Evolutionary conservation across 257 asterid genomes (phyloP).

Genomic region (Mentha longifolia): DNA sequence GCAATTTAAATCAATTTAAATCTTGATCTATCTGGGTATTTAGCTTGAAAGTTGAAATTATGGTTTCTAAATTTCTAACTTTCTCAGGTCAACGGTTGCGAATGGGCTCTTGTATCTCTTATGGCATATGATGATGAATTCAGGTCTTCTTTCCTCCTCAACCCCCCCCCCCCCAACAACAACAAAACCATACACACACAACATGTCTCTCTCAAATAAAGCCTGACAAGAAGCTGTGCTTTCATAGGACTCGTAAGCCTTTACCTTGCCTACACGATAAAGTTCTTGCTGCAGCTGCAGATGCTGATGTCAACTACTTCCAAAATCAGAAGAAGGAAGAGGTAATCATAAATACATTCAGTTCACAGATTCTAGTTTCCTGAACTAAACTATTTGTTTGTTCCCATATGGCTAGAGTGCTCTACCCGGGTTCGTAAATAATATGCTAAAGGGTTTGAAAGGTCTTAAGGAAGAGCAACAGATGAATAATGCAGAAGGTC

Average conservation of each 20-base stretch:
- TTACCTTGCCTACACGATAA: constrained; percentile 80
- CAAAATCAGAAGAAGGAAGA: constrained; percentile 61
- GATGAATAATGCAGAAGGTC: constrained; percentile 50
- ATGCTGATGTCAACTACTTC: constrained; percentile 52
- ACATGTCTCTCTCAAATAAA: constrained; percentile 1
- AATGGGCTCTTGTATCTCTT: constrained; percentile 78
- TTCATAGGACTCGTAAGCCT: constrained; percentile 56
- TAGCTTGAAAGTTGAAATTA: constrained; percentile 34
- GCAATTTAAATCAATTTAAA: constrained; percentile 14
- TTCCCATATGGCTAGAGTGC: constrained; percentile 49
- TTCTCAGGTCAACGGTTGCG: constrained; percentile 78
- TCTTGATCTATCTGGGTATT: constrained; percentile 20
- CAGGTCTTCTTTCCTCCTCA: constrained; percentile 48
- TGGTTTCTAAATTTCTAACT: constrained; percentile 16
- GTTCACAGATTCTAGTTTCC: constrained; percentile 25
- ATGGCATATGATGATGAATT: constrained; percentile 73
- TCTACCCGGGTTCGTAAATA: constrained; percentile 67
- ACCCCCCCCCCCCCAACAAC: too few relatives aligned
- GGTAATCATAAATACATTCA: constrained; percentile 50
- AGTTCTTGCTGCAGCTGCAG: constrained; percentile 68
- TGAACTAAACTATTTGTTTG: constrained; percentile 28
- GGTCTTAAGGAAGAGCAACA: constrained; percentile 59
- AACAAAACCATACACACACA: neutral
- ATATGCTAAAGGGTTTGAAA: constrained; percentile 82
- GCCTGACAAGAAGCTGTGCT: constrained; percentile 37